These are phyloP conservation scores for Pythium sp. DNA, from an alignment of 352 stramenopile species.

Conservation along the genomic window DNA sequence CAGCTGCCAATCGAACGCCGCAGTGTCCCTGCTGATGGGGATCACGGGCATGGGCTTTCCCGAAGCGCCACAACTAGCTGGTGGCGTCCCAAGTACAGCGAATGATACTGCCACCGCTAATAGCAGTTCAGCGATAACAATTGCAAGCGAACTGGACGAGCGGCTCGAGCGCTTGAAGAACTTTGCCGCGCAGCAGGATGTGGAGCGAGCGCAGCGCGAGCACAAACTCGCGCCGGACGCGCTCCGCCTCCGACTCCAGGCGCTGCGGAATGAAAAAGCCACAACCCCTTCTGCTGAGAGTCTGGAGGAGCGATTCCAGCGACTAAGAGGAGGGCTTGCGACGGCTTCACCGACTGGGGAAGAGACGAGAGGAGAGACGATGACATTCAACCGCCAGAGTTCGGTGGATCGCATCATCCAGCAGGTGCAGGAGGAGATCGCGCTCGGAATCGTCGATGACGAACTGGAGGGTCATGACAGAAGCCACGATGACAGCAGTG, in stretches of 20 bases:
- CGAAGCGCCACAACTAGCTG: not conserved
- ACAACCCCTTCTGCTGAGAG: constrained; percentile 23
- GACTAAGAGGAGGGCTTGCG: constrained; percentile 21
- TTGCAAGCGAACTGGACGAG: constrained; percentile 18
- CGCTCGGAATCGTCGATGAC: constrained; percentile 44
- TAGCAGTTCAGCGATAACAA: not conserved
- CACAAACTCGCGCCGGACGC: constrained; percentile 18
- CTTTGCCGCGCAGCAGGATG: constrained; percentile 28
- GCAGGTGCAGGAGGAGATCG: constrained; percentile 59
- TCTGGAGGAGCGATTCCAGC: constrained; percentile 38
- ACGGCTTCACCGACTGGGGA: not conserved
- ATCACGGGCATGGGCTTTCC: constrained; percentile 6
- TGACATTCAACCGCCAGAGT: constrained; percentile 14
- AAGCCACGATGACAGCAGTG: constrained; percentile 18
- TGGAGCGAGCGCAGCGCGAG: constrained; percentile 7
- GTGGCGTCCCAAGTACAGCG: not conserved
- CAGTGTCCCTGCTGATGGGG: constrained; percentile 11
- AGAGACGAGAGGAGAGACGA: not conserved
- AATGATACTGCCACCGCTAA: not conserved
- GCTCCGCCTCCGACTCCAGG: constrained; percentile 40
- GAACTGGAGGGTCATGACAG: constrained; percentile 16
- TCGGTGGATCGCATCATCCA: constrained; percentile 49
- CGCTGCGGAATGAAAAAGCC: constrained; percentile 40
- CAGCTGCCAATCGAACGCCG: not conserved
- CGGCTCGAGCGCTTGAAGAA: constrained; percentile 39